Percentiles rank a stretch among this genome's conserved stretches.
phyloP scores from a whole-genome alignment of 257 asterid genomes.

The Plectranthus barbatus region DNA sequence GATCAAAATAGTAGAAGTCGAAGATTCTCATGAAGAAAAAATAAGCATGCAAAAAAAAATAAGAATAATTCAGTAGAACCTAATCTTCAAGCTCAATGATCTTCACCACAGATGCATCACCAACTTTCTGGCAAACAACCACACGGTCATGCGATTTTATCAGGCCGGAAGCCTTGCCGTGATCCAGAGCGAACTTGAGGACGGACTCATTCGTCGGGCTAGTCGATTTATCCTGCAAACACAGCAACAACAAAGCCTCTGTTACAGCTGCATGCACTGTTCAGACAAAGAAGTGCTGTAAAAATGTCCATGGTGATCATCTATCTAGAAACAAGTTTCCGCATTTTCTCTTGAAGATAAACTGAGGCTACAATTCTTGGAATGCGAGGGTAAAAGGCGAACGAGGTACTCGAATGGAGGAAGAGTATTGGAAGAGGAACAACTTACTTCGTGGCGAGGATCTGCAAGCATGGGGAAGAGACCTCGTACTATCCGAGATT shows the following conservation, averaged over 20 bases:
- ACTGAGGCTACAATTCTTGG: no score
- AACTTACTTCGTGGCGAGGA: slow-evolving; percentile 88
- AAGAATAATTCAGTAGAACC: neutral
- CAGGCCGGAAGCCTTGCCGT: slow-evolving; percentile 57
- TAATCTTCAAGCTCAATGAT: slow-evolving; percentile 74
- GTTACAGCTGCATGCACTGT: neutral
- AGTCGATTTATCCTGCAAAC: slow-evolving; percentile 49
- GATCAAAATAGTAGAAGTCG: no score
- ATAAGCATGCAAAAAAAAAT: neutral
- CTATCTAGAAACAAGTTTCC: no score
- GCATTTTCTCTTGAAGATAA: neutral
- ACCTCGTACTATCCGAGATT: slow-evolving; percentile 81
- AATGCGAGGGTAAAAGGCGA: no score
- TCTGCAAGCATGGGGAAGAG: slow-evolving; percentile 97
- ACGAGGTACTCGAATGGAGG: neutral
- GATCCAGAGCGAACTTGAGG: slow-evolving; percentile 58
- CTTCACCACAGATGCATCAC: slow-evolving; percentile 73
- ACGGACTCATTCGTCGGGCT: slow-evolving; percentile 52
- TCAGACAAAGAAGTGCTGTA: no score
- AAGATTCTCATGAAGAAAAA: no score
- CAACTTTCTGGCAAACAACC: slow-evolving; percentile 66
- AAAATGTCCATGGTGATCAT: no score
- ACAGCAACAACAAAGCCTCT: neutral
- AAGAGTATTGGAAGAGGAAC: neutral
- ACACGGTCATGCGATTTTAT: slow-evolving; percentile 60